Evolutionary conservation across 176 grass and related monocot species (phyloP), one percentile per base, ranked within the genome.

Genomic region (Musa beccarii): DNA sequence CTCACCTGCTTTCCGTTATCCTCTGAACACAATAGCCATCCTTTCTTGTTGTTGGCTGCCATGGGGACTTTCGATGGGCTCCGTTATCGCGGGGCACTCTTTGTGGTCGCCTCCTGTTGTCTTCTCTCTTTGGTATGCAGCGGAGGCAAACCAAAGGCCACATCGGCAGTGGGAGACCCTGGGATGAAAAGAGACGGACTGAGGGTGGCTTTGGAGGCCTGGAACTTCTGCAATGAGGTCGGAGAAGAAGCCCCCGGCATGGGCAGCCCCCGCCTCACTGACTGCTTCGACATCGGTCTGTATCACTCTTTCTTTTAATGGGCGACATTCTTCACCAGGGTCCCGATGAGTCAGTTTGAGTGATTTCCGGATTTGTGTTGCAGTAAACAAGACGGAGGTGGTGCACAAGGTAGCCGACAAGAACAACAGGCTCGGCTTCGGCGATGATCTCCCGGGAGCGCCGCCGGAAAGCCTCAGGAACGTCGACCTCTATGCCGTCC

Each of bases 191-290:
- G 83, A 68, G 90, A 97, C 73, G 87, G 90, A 51, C 79, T 97
- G 49, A 89, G 85, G 59, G 81, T 93, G 22, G 90, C 90, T 9
- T 90, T 88, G 87, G 93, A 97, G 71, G 93, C 90, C 50, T 97
- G 90, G 93, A 92, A 92, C 73, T 92, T 92, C 75, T 97, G 93
- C 79, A 97, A 97, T 54, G 93, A 97, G 89, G 93, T 97, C 49
- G 93, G 93, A 19, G 59, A 50, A 26, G 93, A 97, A 76, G 87
- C 93, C 2, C 84, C 87, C 72, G 76, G 72, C 53, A 97, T 93
- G 87, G 90, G 90, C 80, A 97, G 90, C 81, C 93, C 93, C 8
- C 90, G 93, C 77, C 73, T 84, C 71, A 90, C 90, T 56, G 93
- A 97, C 74, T 97, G 93, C 89, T 92, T 92, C 62, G 87, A 92